Base-by-base conservation (phyloP, 495 filamentous ascomycete species). In the Penicillium mononematosum region DNA sequence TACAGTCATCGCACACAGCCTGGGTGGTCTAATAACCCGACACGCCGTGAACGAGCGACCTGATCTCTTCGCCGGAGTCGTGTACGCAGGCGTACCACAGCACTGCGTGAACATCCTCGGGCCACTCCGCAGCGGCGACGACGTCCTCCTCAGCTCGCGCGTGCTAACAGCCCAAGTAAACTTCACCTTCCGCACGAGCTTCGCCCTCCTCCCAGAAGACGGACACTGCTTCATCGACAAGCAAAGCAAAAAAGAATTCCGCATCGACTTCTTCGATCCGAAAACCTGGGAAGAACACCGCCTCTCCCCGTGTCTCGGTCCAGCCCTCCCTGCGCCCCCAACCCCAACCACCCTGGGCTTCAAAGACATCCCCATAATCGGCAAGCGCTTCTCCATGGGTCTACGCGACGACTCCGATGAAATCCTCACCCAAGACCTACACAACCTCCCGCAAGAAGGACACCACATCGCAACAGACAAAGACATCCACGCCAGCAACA, bases 141-240 rank as follows among this genome's bases (percentile, higher is more conserved):
- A 91, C 25, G 94, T 97, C 2, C 78, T 96, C 4, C 74, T 98
- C 34, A 96, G 91, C 65, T 91, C 91, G 20, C 89, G 90, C 55
- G 89, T 97, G 2, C 79, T 98, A 2, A 96, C 92, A 1, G 92
- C 94, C 0, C 91, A 96, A 70, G 92, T 96, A 49, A 96, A 93
- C 70, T 97, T 98, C 71, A 91, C 89, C 2, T 82, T 98, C 41
- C 87, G 93, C 7, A 96, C 90, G 3, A 89, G 83, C 53, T 98
- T 87, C 62, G 82, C 87, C 20, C 85, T 97, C 20, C 80, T 98
- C 1, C 93, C 94, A 4, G 88, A 96, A 57, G 86, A 92, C 62
- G 92, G 92, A 0, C 83, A 84, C 66, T 96, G 92, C 71, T 98
- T 96, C 65, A 80, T 96, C 63, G 85, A 96, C 74, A 89, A 87